Evolutionary conservation across 768 basidiomycete genomes (phyloP), one percentile per base, ranked within the genome.

Genomic region (Sistotremastrum suecicum): DNA sequence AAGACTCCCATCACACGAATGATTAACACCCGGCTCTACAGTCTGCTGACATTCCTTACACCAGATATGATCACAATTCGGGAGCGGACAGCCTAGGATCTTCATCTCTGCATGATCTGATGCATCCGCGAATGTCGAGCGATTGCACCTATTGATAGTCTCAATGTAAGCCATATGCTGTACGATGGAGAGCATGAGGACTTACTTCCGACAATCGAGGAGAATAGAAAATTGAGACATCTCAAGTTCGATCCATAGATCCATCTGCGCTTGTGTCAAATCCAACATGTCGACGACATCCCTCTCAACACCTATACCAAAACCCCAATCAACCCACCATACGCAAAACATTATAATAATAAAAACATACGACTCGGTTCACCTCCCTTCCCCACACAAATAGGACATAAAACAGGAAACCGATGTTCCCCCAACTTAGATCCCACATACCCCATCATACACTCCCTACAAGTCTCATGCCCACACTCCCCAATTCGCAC

Each of bases 391-490:
- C 43, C 43, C 31, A 45, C 35, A 43, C 56, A 55, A 6, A 51
- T 36, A 2, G 56, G 56, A 40, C 56, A 57, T 3, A 49, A 8
- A 34, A 57, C 50, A 5, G 56, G 56, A 39, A 48, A 55, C 7
- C 39, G 46, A 36, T 38, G 35, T 5, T 51, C 50, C 20, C 52
- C 48, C 29, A 55, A 34, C 37, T 45, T 47, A 9, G 40, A 40
- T n/a, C 30, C 39, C 34, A 57, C 33, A 44, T 56, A 48, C n/a
- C 34, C 37, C 37, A 31, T 43, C 44, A 54, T 38, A 48, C 54
- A 55, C 8, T 48, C 34, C 32, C 56, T 41, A 43, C 56, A 57
- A n/a, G 52, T 42, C 29, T 39, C 12, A 50, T 57, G 54, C 10
- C 43, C 48, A 39, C 56, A 57, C 8, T 33, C 43, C 5, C 50